A percentile compares a stretch with the other conserved stretches of the same genome.
phyloP scores from a whole-genome alignment of 306 rosid genomes.

The Sesbania bispinosa region DNA sequence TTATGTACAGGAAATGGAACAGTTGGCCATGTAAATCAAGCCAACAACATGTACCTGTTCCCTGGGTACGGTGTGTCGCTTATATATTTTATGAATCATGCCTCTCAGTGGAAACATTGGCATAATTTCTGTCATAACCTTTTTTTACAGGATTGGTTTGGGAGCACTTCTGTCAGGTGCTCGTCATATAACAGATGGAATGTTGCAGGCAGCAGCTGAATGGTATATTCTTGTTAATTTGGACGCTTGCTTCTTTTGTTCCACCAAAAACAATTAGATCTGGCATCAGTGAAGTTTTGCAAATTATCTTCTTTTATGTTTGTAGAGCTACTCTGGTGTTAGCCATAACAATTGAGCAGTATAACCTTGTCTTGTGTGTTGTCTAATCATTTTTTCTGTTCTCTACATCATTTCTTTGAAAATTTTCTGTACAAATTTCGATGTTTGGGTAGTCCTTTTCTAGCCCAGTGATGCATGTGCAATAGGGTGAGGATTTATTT shows the following conservation, averaged over 20 bases:
- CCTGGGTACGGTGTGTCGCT: conserved; percentile 67
- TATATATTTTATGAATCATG: background rate
- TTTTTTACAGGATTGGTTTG: conserved; percentile 79
- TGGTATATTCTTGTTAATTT: conserved; percentile 56
- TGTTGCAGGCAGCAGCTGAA: conserved; percentile 98
- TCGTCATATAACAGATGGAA: conserved; percentile 82
- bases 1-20: conserved; percentile 74
- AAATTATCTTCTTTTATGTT: too few relatives aligned
- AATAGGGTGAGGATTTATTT: too few relatives aligned
- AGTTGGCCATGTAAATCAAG: conserved; percentile 97
- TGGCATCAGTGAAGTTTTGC: too few relatives aligned
- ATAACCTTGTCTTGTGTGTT: too few relatives aligned
- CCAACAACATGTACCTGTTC: conserved; percentile 97
- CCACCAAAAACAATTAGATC: background rate
- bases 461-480: too few relatives aligned
- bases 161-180: conserved; percentile 94
- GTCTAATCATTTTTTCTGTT: too few relatives aligned
- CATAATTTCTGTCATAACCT: conserved; percentile 17
- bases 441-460: too few relatives aligned
- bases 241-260: background rate
- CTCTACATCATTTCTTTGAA: too few relatives aligned
- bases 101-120: background rate
- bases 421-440: too few relatives aligned
- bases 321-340: too few relatives aligned
- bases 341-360: too few relatives aligned